Percentiles rank a stretch among this genome's conserved stretches.
These are phyloP conservation scores for Cajanus cajan DNA, from an alignment of 306 rosid genomes.

Conservation along the genomic window DNA sequence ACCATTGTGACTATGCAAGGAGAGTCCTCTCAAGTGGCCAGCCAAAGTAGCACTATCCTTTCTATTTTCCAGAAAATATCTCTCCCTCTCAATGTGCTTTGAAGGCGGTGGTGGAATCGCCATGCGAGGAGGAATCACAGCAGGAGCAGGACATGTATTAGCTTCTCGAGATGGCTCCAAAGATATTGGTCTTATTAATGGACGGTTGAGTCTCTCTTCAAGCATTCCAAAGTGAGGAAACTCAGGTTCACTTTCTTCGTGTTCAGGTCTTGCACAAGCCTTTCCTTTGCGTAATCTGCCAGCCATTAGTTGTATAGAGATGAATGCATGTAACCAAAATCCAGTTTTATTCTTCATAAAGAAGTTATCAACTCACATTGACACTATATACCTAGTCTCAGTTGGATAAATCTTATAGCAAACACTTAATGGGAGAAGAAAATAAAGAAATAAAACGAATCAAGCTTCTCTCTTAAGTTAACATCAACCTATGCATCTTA, in stretches of 20 bases:
- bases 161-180: conserved; percentile 48
- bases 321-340: neutral
- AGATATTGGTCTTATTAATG: conserved; percentile 68
- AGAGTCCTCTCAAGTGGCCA: conserved; percentile 71
- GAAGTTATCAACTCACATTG: neutral
- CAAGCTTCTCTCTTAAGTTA: neutral
- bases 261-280: conserved; percentile 82
- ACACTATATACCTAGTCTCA: neutral
- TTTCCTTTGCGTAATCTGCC: conserved; percentile 92
- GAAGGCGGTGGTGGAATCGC: conserved; percentile 93
- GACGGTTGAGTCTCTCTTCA: conserved; percentile 74
- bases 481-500: neutral
- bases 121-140: conserved; percentile 28
- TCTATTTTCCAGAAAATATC: conserved; percentile 73
- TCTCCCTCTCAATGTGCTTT: conserved; percentile 82
- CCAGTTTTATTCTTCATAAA: neutral
- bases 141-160: conserved; percentile 38
- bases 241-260: conserved; percentile 52
- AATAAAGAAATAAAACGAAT: neutral
- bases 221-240: conserved; percentile 48
- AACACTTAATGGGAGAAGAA: neutral
- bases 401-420: neutral
- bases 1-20: conserved; percentile 72
- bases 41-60: conserved; percentile 56
- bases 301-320: conserved; percentile 22